A percentile compares a stretch with the other conserved stretches of the same genome.
Conservation (phyloP, 1,284 basidiomycete genomes). For the Mycena citricolor region DNA sequence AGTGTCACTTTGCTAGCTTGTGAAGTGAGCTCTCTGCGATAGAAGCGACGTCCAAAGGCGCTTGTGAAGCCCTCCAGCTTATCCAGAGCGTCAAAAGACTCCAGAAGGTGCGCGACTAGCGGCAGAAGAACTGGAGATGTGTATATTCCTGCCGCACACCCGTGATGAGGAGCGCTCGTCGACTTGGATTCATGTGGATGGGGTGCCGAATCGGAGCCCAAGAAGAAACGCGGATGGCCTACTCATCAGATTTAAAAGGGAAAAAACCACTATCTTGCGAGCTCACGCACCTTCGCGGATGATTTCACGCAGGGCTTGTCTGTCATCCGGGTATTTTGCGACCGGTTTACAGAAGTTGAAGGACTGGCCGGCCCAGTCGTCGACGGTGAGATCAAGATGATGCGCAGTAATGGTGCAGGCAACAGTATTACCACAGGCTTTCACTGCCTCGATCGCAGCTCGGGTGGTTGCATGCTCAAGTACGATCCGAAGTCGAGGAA, state of each 20-base stretch:
- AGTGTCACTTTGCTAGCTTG: conserved; percentile 36
- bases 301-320: conserved; percentile 81
- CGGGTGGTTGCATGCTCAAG: conserved; percentile 99
- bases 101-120: conserved; percentile 80
- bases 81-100: conserved; percentile 84
- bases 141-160: conserved; percentile 93
- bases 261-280: not conserved
- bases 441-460: conserved; percentile 91
- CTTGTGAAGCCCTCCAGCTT: conserved; percentile 80
- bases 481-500: conserved; percentile 94
- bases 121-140: conserved; percentile 90
- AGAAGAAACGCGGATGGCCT: conserved; percentile 96
- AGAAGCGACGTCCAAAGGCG: conserved; percentile 78
- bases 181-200: conserved; percentile 86
- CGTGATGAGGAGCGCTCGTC: conserved; percentile 65
- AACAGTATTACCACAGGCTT: conserved; percentile 83
- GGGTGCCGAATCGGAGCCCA: conserved; percentile 97
- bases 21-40: conserved; percentile 44
- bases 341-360: conserved; percentile 99
- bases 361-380: conserved; percentile 96
- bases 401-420: conserved; percentile 98
- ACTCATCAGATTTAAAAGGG: conserved; percentile 4
- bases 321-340: conserved; percentile 93
- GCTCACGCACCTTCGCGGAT: conserved; percentile 68
- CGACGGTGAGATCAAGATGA: conserved; percentile 92